These are phyloP conservation scores for Paramecium pentaurelia DNA, from an alignment of 73 alveolate genomes.

Conservation along the genomic window DNA sequence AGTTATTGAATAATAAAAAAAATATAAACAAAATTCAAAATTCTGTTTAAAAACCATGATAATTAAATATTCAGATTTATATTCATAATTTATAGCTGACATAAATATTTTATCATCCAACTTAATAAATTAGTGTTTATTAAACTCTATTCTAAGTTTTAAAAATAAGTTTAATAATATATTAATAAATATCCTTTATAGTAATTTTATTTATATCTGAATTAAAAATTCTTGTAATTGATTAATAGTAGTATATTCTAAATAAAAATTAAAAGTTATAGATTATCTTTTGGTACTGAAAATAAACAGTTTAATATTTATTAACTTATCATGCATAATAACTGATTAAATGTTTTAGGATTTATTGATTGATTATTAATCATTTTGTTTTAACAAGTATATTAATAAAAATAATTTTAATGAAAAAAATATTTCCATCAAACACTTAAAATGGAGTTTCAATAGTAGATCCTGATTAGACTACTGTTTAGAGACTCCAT, in stretches of 20 bases:
- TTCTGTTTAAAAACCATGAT: too few species aligned
- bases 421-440: constrained; percentile 6
- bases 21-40: too few species aligned
- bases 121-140: too few species aligned
- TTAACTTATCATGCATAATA: neutral
- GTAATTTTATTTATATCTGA: neutral
- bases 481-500: constrained; percentile 28
- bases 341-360: neutral
- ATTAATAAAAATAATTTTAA: neutral
- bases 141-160: neutral
- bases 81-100: too few species aligned
- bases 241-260: neutral
- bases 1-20: too few species aligned
- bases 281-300: neutral
- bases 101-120: too few species aligned
- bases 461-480: neutral
- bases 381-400: neutral
- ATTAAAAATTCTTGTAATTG: neutral
- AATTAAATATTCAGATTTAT: too few species aligned
- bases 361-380: neutral
- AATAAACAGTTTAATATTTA: neutral
- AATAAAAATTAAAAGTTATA: neutral
- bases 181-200: too few species aligned
- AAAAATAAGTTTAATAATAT: neutral
- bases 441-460: neutral